Conservation (phyloP, 2,329 filamentous ascomycete genomes). For the Xylariaceae sp. region DNA sequence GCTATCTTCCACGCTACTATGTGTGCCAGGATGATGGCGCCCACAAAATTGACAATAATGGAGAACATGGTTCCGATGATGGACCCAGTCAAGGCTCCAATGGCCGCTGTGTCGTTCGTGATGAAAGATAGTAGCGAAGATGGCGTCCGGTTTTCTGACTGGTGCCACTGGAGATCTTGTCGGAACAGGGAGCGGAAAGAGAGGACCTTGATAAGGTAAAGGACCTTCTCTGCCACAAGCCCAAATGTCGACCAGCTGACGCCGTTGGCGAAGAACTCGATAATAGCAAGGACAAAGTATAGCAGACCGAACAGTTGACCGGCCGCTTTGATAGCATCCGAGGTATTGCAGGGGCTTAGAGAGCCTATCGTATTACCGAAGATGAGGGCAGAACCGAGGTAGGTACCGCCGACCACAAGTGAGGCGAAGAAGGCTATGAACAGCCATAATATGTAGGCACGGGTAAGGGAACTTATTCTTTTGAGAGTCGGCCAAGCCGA, state of each 20-base stretch:
- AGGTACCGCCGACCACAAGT: slow-evolving; percentile 51
- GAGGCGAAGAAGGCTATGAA: slow-evolving; percentile 38
- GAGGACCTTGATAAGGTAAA: slow-evolving; percentile 58
- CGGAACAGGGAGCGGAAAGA: slow-evolving; percentile 60
- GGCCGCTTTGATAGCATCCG: slow-evolving; percentile 31
- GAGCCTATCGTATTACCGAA: slow-evolving; percentile 47
- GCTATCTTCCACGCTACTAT: slow-evolving; percentile 73
- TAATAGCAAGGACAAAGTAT: slow-evolving; percentile 46
- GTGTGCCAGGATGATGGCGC: slow-evolving; percentile 62
- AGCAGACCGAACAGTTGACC: slow-evolving; percentile 36
- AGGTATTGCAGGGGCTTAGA: slow-evolving; percentile 44
- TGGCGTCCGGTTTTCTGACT: slow-evolving; percentile 57
- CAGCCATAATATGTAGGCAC: slow-evolving; percentile 36
- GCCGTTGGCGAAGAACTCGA: slow-evolving; percentile 57
- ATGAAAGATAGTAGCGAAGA: slow-evolving; percentile 60
- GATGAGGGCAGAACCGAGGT: slow-evolving; percentile 49
- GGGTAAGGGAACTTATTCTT: slow-evolving; percentile 33
- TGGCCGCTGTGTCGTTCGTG: slow-evolving; percentile 60
- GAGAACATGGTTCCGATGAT: slow-evolving; percentile 66
- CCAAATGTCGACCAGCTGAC: slow-evolving; percentile 50
- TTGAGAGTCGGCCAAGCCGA: slow-evolving; percentile 36
- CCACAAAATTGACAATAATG: slow-evolving; percentile 61
- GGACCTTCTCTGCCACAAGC: slow-evolving; percentile 56
- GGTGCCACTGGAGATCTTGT: slow-evolving; percentile 67
- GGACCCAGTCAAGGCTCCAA: slow-evolving; percentile 64